phyloP scores from a whole-genome alignment of 805 yeast genomes.

The Saccharomycopsis sp. region DNA sequence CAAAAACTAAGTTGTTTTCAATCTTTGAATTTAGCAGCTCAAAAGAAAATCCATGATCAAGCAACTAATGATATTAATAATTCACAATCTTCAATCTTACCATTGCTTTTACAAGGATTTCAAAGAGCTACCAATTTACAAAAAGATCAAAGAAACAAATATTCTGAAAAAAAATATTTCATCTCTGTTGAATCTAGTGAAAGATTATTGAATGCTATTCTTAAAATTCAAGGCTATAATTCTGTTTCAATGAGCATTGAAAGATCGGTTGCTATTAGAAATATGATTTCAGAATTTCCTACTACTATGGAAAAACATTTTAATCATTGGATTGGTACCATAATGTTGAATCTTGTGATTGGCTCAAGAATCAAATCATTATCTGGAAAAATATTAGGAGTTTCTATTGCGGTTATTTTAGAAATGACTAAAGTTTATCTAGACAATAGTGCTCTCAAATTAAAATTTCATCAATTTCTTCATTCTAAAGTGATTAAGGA shows the following conservation, averaged over 20 bases:
- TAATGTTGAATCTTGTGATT: constrained; percentile 1
- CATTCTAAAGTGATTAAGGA: neutral
- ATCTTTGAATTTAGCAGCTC: constrained; percentile 2
- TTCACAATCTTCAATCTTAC: neutral
- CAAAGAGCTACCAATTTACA: neutral
- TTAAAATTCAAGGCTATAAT: constrained; percentile 4
- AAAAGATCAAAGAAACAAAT: neutral
- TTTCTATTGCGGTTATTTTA: constrained; percentile 2
- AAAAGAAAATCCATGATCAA: neutral
- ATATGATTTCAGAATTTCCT: constrained; percentile 8
- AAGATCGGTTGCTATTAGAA: constrained; percentile 5
- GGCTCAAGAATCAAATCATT: neutral
- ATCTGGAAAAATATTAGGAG: constrained; percentile 1
- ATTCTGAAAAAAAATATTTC: constrained; percentile 5
- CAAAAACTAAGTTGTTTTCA: constrained; percentile 14
- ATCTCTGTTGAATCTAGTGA: constrained; percentile 5
- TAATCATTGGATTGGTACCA: constrained; percentile 5
- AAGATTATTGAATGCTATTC: constrained; percentile 6
- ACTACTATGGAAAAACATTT: constrained; percentile 9
- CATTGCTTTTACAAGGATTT: neutral
- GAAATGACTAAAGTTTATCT: constrained; percentile 6
- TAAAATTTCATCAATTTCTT: constrained; percentile 1
- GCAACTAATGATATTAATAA: neutral
- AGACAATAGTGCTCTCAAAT: constrained; percentile 4
- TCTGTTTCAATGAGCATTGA: constrained; percentile 7